Evolutionary conservation across 257 asterid species (phyloP).

Genomic region (Solanum neorickii): DNA sequence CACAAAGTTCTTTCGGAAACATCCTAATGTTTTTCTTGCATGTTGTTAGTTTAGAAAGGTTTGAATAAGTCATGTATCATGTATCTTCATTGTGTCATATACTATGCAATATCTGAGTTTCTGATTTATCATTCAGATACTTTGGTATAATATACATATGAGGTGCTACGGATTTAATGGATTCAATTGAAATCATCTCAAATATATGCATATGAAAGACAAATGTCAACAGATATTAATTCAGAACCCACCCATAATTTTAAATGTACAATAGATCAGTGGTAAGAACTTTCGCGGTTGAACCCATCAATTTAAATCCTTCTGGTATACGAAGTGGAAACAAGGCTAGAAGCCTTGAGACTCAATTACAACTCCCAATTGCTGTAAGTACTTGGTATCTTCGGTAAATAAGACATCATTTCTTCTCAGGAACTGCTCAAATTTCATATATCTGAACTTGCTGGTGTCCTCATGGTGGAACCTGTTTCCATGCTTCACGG

Average conservation of each 20-base stretch:
- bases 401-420: background rate
- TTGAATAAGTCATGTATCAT: background rate
- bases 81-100: background rate
- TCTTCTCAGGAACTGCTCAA: background rate
- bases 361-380: background rate
- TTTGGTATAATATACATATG: background rate
- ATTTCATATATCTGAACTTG: background rate
- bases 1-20: background rate
- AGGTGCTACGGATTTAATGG: background rate
- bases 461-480: constrained; percentile 3
- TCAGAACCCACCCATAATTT: background rate
- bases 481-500: constrained; percentile 44
- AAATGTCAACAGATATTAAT: background rate
- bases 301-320: background rate
- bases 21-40: background rate
- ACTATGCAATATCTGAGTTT: background rate
- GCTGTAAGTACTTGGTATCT: background rate
- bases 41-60: background rate
- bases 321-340: background rate
- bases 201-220: background rate
- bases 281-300: background rate
- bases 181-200: background rate
- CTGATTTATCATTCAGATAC: background rate
- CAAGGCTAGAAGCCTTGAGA: background rate
- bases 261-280: background rate